These are phyloP conservation scores for Kuraishia floccosa DNA, from an alignment of 805 yeast species.

Conservation along the genomic window DNA sequence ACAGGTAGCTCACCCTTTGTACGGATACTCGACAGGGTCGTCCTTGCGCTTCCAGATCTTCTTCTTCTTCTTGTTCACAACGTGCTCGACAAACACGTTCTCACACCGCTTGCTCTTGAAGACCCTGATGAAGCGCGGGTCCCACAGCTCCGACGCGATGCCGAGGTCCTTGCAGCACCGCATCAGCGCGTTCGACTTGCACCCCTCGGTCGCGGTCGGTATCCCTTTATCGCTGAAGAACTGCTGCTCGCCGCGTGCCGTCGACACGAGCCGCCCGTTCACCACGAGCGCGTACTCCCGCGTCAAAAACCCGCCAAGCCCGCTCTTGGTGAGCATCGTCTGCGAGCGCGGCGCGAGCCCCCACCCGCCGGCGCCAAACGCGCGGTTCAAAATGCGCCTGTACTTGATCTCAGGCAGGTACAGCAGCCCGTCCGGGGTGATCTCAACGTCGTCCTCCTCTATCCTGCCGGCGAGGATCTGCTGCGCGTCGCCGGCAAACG, in stretches of 20 bases:
- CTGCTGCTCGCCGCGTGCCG: constrained; percentile 94
- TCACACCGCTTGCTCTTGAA: constrained; percentile 63
- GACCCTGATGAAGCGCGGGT: constrained; percentile 72
- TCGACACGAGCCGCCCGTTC: constrained; percentile 78
- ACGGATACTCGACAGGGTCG: constrained; percentile 79
- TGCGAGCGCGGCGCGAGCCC: constrained; percentile 91
- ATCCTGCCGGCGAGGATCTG: constrained; percentile 52
- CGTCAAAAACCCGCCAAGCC: constrained; percentile 39
- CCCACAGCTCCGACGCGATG: constrained; percentile 96
- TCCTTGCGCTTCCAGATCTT: constrained; percentile 89
- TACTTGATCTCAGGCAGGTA: constrained; percentile 94
- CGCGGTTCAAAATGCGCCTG: constrained; percentile 74
- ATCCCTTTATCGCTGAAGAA: constrained; percentile 79
- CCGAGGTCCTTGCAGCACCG: constrained; percentile 97
- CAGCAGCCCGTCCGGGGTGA: constrained; percentile 89
- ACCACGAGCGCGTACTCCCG: constrained; percentile 86
- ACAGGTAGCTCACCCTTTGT: constrained; percentile 35
- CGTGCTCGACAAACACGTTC: constrained; percentile 78
- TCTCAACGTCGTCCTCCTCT: constrained; percentile 70
- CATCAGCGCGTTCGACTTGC: constrained; percentile 94
- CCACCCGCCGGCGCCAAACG: constrained; percentile 99
- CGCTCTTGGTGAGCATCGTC: constrained; percentile 53
- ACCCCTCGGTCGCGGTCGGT: constrained; percentile 95
- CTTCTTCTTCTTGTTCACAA: constrained; percentile 72
- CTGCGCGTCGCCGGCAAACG: constrained; percentile 55